phyloP scores from a whole-genome alignment of 2,329 filamentous ascomycete species.

The Colletotrichum trifolii region DNA sequence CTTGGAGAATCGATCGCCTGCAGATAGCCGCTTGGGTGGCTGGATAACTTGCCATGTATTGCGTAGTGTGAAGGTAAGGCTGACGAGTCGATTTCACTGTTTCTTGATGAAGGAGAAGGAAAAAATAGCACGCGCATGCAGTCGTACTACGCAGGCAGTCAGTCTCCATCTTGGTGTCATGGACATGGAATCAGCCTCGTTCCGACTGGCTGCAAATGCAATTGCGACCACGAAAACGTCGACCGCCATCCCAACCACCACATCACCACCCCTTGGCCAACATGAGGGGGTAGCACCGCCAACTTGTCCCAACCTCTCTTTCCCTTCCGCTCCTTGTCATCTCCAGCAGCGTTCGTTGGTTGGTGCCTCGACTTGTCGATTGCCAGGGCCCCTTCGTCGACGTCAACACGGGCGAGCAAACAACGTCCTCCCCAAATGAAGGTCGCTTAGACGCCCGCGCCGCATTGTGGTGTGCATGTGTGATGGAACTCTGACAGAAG shows the following conservation, averaged over 20 bases:
- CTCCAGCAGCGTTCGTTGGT: background rate
- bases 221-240: too few relatives aligned
- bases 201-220: too few relatives aligned
- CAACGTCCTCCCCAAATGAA: background rate
- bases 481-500: conserved; percentile 3
- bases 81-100: background rate
- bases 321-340: background rate
- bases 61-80: conserved; percentile 1
- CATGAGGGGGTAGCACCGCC: too few relatives aligned
- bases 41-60: background rate
- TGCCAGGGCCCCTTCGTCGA: conserved; percentile 1
- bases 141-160: too few relatives aligned
- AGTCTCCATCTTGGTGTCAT: too few relatives aligned
- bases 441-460: conserved; percentile 15
- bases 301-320: background rate
- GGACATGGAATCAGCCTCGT: too few relatives aligned
- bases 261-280: too few relatives aligned
- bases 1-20: background rate
- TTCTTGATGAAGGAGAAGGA: too few relatives aligned
- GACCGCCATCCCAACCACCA: too few relatives aligned
- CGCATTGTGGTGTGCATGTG: conserved; percentile 25
- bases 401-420: conserved; percentile 8
- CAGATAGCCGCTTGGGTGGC: conserved; percentile 11
- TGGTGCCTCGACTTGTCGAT: background rate
- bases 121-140: too few relatives aligned